Percentiles rank a stretch among this genome's conserved stretches.
These are phyloP conservation scores for Solanum etuberosum DNA, from an alignment of 257 asterid species.

Conservation along the genomic window DNA sequence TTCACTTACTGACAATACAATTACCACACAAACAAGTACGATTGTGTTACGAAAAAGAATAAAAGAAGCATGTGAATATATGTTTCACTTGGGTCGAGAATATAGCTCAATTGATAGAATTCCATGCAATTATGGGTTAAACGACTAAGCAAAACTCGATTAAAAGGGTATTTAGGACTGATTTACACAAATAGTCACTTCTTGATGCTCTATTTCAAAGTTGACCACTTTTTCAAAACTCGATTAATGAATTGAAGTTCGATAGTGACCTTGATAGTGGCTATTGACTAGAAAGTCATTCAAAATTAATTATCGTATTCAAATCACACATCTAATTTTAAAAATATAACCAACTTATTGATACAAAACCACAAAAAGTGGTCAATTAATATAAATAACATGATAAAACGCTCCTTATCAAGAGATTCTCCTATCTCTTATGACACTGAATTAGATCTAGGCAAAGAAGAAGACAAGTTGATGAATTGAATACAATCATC, in stretches of 20 bases:
- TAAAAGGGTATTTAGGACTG: neutral
- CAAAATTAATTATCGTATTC: neutral
- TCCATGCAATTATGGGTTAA: neutral
- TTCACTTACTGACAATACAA: neutral
- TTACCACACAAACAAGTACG: too few relatives aligned
- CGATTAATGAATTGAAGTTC: neutral
- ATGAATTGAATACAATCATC: constrained; percentile 50
- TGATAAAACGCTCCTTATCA: neutral
- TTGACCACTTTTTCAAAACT: neutral
- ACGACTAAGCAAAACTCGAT: neutral
- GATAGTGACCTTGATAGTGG: neutral
- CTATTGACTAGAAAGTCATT: neutral
- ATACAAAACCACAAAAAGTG: neutral
- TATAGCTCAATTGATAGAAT: neutral
- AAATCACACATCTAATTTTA: neutral
- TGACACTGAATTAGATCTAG: constrained; percentile 29
- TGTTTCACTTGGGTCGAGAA: neutral
- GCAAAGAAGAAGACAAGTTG: constrained; percentile 36
- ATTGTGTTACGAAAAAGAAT: neutral
- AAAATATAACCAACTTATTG: neutral
- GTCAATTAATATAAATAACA: neutral
- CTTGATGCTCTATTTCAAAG: neutral
- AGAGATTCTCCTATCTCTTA: neutral
- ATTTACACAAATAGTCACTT: neutral
- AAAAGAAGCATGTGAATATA: neutral